Evolutionary conservation across 2,329 filamentous ascomycete species (phyloP), one percentile per base, ranked within the genome.

Genomic region (Trichophyton simii): DNA sequence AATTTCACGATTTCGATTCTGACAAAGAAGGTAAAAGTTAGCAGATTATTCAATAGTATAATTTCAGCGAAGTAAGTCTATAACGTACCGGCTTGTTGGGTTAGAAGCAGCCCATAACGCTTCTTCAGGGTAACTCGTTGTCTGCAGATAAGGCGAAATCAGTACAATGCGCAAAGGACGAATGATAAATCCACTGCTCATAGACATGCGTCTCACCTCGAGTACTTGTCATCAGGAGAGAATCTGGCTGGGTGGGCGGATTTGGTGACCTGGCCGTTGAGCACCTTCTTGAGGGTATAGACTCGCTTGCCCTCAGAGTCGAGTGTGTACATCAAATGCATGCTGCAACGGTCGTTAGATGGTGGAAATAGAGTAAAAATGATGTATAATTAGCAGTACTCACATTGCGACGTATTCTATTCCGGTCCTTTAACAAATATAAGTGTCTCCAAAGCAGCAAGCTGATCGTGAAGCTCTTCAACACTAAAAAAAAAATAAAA

Each of bases 151-250:
- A 20, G 11, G 3, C n/a, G 25, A 15, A 28, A 41, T 61, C 36
- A 61, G 59, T 34, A 54, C 15, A 54, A 34, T 28, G 38, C 28
- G 18, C 41, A 22, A 46, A 20, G 4, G 15, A 2, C 18, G 22
- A 60, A 22, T 1, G 18, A 13, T 18, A 60, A 55, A 18, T 3
- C 18, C 34, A 55, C 46, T 9, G 2, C 15, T 20, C 22, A 28
- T 52, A 13, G 3, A 4, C 11, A 54, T 44, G 11, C 9, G 13
- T 67, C 76, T 59, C 73, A 84, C 82, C 83, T 80, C 71, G 91
- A 96, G 83, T 95, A 97, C 82, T 96, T 96, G 82, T 99, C 94
- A 78, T 99, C 94, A 66, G 94, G 94, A 55, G 90, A 96, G 82
- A 97, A 99, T 68, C 94, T 84, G 50, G 94, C 94, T 55, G 94